phyloP scores from a whole-genome alignment of 1,139 yeast species.

The Kodamaea plutei region DNA sequence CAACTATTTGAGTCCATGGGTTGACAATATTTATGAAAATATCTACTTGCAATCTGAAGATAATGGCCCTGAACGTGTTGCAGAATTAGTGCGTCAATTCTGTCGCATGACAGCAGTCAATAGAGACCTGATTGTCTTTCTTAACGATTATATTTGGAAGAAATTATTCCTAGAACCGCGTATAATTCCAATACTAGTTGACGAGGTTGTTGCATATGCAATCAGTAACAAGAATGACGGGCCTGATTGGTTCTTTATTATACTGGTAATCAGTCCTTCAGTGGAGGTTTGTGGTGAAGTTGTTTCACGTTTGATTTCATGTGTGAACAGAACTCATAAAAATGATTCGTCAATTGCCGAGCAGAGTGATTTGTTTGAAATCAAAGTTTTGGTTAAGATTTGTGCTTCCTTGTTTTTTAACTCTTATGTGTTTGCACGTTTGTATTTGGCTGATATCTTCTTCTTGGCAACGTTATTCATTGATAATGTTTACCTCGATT shows the following conservation, averaged over 20 bases:
- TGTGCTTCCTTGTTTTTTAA: slow-evolving; percentile 71
- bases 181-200: slow-evolving; percentile 55
- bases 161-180: slow-evolving; percentile 59
- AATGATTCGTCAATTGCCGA: slow-evolving; percentile 54
- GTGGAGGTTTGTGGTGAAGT: slow-evolving; percentile 69
- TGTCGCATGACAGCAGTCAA: slow-evolving; percentile 59
- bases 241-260: slow-evolving; percentile 59
- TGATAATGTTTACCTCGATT: slow-evolving; percentile 67
- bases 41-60: slow-evolving; percentile 52
- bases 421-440: slow-evolving; percentile 58
- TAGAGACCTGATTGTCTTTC: slow-evolving; percentile 29
- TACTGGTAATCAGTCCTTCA: slow-evolving; percentile 69
- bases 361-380: slow-evolving; percentile 66
- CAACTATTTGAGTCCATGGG: slow-evolving; percentile 70
- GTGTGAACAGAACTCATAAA: slow-evolving; percentile 48
- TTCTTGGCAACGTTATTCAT: slow-evolving; percentile 67
- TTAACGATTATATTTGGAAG: slow-evolving; percentile 65
- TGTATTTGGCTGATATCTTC: slow-evolving; percentile 69
- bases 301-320: slow-evolving; percentile 48
- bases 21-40: slow-evolving; percentile 59
- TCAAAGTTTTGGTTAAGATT: slow-evolving; percentile 63
- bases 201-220: slow-evolving; percentile 71
- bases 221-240: slow-evolving; percentile 74
- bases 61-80: slow-evolving; percentile 57
- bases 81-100: slow-evolving; percentile 60